Conservation (phyloP, 2,329 filamentous ascomycete genomes). For the Sporothrix globosa region DNA sequence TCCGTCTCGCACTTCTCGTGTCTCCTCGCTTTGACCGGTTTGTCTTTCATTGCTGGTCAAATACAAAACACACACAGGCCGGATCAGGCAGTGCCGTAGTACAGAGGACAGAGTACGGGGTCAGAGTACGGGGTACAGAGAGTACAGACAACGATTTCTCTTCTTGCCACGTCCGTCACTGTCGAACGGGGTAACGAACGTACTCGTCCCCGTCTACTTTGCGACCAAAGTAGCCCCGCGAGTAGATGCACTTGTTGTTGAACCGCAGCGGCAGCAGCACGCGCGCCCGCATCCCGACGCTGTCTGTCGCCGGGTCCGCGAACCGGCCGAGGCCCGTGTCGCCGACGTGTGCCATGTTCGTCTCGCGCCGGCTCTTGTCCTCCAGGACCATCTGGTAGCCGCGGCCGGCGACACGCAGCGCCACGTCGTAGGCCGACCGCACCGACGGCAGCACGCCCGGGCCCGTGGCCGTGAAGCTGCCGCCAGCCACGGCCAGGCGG, state of each 20-base stretch:
- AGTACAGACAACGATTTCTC: no score
- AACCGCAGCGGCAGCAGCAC: slow-evolving; percentile 33
- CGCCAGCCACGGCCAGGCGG: slow-evolving; percentile 64
- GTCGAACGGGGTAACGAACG: no score
- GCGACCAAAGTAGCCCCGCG: not conserved
- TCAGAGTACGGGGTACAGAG: no score
- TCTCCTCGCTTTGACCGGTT: not conserved
- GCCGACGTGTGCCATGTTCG: slow-evolving; percentile 34
- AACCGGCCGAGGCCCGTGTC: slow-evolving; percentile 38
- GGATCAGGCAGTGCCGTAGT: no score
- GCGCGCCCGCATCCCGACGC: not conserved
- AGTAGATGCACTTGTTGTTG: slow-evolving; percentile 16
- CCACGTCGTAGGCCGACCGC: slow-evolving; percentile 54
- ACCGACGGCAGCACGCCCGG: slow-evolving; percentile 58
- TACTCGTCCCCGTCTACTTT: no score
- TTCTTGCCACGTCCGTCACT: no score
- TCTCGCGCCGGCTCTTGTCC: not conserved
- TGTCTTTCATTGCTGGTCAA: not conserved
- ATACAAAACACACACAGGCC: not conserved
- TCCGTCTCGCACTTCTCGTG: not conserved
- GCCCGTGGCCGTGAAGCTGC: slow-evolving; percentile 56
- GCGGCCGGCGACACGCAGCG: slow-evolving; percentile 44
- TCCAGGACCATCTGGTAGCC: slow-evolving; percentile 27
- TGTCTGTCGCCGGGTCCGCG: slow-evolving; percentile 26
- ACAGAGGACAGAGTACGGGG: no score